These are phyloP conservation scores for Thraustotheca clavata DNA, from an alignment of 352 stramenopile species.

Conservation along the genomic window DNA sequence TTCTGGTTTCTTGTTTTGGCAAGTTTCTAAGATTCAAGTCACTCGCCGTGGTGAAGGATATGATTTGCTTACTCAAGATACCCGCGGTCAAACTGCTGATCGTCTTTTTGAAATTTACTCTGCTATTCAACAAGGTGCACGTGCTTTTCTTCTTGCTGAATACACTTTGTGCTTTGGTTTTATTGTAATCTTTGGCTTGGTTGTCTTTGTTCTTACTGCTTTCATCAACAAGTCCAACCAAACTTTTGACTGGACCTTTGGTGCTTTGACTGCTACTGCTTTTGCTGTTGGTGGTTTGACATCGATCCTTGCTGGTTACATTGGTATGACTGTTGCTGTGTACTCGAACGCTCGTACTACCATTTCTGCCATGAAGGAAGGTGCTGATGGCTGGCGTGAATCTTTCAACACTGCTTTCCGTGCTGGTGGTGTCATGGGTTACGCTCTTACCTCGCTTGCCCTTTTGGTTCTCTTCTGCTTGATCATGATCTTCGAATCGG, in stretches of 20 bases:
- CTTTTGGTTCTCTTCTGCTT: conserved; percentile 97
- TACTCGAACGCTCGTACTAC: conserved; percentile 98
- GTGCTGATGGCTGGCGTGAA: conserved; percentile 87
- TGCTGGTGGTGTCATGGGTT: conserved; percentile 98
- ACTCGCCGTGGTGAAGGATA: conserved; percentile 78
- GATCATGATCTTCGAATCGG: conserved; percentile 89
- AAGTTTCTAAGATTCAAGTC: conserved; percentile 84
- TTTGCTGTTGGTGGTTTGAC: conserved; percentile 98
- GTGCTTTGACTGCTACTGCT: conserved; percentile 90
- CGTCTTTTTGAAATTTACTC: conserved; percentile 90
- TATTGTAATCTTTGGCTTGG: conserved; percentile 81
- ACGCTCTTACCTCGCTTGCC: conserved; percentile 94
- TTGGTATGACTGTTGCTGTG: conserved; percentile 99
- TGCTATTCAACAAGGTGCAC: conserved; percentile 96
- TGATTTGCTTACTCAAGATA: conserved; percentile 58
- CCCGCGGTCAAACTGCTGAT: conserved; percentile 74
- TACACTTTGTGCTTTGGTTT: conserved; percentile 98
- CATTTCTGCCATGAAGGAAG: conserved; percentile 93
- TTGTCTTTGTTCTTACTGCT: conserved; percentile 89
- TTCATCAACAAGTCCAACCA: conserved; percentile 79
- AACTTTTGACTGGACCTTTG: conserved; percentile 84
- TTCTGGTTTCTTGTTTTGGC: conserved; percentile 76
- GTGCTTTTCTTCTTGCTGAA: conserved; percentile 96
- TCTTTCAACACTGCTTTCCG: conserved; percentile 98
- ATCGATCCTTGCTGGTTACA: conserved; percentile 96